A percentile compares a stretch with the other conserved stretches of the same genome.
Conservation (phyloP, 805 yeast species). For the Candida multigemmis region DNA sequence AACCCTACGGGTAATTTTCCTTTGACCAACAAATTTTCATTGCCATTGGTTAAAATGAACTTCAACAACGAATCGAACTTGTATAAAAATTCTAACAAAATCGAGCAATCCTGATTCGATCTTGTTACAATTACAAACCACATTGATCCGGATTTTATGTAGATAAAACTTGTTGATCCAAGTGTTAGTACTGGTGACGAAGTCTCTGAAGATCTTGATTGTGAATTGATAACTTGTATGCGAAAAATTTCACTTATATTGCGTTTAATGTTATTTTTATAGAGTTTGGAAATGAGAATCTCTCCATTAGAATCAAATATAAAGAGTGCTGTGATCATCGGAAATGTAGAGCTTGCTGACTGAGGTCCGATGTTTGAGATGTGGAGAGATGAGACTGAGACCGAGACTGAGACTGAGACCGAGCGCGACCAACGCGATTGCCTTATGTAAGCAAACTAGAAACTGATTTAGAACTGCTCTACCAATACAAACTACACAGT, state of each 20-base stretch:
- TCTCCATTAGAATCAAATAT: constrained; percentile 78
- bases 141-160: constrained; percentile 50
- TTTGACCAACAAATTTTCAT: constrained; percentile 3
- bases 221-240: constrained; percentile 77
- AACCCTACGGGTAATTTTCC: constrained; percentile 18
- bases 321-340: constrained; percentile 79
- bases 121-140: constrained; percentile 89
- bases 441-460: too few relatives aligned
- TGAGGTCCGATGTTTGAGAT: too few relatives aligned
- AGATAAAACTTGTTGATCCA: constrained; percentile 88
- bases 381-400: too few relatives aligned
- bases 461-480: too few relatives aligned
- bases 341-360: too few relatives aligned
- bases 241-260: constrained; percentile 82
- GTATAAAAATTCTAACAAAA: constrained; percentile 71
- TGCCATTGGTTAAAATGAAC: constrained; percentile 11
- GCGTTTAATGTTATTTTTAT: constrained; percentile 67
- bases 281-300: constrained; percentile 64
- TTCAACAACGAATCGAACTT: constrained; percentile 47
- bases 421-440: too few relatives aligned
- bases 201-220: constrained; percentile 9
- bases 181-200: constrained; percentile 54
- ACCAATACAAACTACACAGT: too few relatives aligned
- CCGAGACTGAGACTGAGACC: too few relatives aligned
- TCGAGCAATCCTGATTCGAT: constrained; percentile 76